Conservation (phyloP, 2,329 filamentous ascomycete genomes). For the Verticillium dahliae region DNA sequence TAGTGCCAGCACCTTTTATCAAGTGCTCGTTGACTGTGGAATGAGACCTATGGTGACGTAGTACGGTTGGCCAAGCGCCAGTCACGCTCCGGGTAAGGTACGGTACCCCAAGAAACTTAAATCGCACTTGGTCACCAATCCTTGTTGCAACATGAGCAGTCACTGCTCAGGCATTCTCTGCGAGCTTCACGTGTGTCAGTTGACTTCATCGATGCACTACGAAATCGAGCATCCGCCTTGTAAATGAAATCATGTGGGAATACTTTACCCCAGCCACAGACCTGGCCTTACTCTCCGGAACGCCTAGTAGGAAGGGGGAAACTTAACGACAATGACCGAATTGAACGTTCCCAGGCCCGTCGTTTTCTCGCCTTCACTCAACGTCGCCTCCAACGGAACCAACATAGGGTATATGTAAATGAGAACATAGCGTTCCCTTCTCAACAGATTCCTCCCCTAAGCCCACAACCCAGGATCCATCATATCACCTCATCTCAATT, state of each 20-base stretch:
- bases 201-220: too few species aligned
- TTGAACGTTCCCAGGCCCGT: not conserved
- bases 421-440: not conserved
- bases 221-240: too few species aligned
- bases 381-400: not conserved
- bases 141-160: too few species aligned
- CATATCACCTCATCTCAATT: slow-evolving; percentile 41
- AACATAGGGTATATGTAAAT: not conserved
- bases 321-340: not conserved
- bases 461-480: not conserved
- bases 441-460: not conserved
- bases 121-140: too few species aligned
- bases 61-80: too few species aligned
- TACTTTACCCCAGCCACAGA: not conserved
- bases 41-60: too few species aligned
- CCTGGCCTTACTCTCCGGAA: not conserved
- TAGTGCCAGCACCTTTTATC: not conserved
- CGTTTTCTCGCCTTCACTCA: not conserved
- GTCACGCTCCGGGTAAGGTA: too few species aligned
- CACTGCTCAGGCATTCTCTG: too few species aligned
- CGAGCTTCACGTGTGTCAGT: too few species aligned
- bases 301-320: not conserved
- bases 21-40: too few species aligned
- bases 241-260: too few species aligned
- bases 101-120: too few species aligned